Conservation (phyloP, 768 basidiomycete genomes). For the Russula sp. region DNA sequence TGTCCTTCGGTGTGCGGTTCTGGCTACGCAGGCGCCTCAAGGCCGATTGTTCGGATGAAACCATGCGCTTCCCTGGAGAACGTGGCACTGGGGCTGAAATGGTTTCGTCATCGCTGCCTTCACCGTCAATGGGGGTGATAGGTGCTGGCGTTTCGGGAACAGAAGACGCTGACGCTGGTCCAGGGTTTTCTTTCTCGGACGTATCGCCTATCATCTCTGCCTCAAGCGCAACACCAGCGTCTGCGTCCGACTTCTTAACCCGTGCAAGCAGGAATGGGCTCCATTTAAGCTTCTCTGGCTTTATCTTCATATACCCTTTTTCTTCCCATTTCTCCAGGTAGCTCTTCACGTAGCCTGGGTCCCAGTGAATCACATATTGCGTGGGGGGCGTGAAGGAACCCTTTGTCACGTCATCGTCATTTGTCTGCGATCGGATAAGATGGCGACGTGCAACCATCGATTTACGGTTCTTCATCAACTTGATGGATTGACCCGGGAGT, state of each 20-base stretch:
- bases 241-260: conserved; percentile 36
- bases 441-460: conserved; percentile 64
- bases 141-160: conserved; percentile 28
- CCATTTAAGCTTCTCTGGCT: conserved; percentile 89
- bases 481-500: conserved; percentile 76
- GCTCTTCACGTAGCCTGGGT: conserved; percentile 58
- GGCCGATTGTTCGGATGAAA: conserved; percentile 16
- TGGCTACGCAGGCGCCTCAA: conserved; percentile 27
- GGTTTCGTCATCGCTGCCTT: conserved; percentile 16
- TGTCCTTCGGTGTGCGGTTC: conserved; percentile 6
- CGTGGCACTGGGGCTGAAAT: conserved; percentile 15
- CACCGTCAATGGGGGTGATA: conserved; percentile 23
- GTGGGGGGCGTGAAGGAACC: conserved; percentile 60
- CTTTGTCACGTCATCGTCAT: conserved; percentile 49
- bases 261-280: conserved; percentile 81
- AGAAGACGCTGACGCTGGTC: conserved; percentile 21
- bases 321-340: conserved; percentile 68
- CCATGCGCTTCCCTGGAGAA: conserved; percentile 27
- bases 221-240: conserved; percentile 18
- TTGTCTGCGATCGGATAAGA: conserved; percentile 51
- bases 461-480: conserved; percentile 62
- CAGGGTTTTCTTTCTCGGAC: conserved; percentile 23
- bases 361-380: conserved; percentile 74
- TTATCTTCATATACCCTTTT: conserved; percentile 74
- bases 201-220: conserved; percentile 16